A percentile compares a stretch with the other conserved stretches of the same genome.
Evolutionary conservation across 2,329 filamentous ascomycete genomes (phyloP).

Genomic region (Neoscytalidium dimidiatum): DNA sequence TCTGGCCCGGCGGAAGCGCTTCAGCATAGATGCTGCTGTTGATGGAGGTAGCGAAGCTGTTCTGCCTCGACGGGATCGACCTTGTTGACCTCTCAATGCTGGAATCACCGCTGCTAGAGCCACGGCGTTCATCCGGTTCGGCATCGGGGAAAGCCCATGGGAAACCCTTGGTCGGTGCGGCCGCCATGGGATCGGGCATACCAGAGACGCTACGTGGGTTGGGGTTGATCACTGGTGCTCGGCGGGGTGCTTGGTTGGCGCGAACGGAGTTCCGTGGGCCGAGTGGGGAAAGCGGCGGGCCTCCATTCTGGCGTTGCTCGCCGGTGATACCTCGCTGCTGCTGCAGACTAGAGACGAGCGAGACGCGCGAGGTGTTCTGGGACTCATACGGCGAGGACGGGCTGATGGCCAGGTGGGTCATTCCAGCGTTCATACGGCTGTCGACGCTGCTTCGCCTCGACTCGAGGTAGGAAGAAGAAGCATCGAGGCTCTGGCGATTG

Average conservation of each 20-base stretch:
- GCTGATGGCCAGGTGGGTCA: conserved; percentile 69
- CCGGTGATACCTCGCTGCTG: conserved; percentile 55
- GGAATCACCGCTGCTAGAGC: conserved; percentile 51
- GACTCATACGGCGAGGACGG: conserved; percentile 72
- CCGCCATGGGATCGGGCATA: conserved; percentile 65
- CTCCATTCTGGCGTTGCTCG: conserved; percentile 43
- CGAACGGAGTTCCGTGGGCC: conserved; percentile 34
- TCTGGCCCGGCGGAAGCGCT: conserved; percentile 69
- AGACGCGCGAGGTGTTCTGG: conserved; percentile 74
- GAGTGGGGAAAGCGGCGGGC: conserved; percentile 48
- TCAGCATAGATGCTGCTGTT: conserved; percentile 81
- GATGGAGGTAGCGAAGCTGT: conserved; percentile 75
- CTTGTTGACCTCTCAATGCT: conserved; percentile 52
- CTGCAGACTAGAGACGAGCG: conserved; percentile 70
- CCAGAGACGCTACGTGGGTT: conserved; percentile 62
- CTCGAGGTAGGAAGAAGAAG: conserved; percentile 49
- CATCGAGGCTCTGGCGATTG: conserved; percentile 52
- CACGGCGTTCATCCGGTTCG: conserved; percentile 53
- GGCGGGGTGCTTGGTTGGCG: conserved; percentile 48
- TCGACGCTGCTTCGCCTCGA: conserved; percentile 77
- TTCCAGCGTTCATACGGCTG: conserved; percentile 72
- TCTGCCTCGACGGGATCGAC: conserved; percentile 67
- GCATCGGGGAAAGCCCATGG: conserved; percentile 83
- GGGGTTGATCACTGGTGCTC: conserved; percentile 76
- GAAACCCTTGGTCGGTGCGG: conserved; percentile 78